Evolutionary conservation across 306 rosid genomes (phyloP).

Genomic region (Ceratonia siliqua): DNA sequence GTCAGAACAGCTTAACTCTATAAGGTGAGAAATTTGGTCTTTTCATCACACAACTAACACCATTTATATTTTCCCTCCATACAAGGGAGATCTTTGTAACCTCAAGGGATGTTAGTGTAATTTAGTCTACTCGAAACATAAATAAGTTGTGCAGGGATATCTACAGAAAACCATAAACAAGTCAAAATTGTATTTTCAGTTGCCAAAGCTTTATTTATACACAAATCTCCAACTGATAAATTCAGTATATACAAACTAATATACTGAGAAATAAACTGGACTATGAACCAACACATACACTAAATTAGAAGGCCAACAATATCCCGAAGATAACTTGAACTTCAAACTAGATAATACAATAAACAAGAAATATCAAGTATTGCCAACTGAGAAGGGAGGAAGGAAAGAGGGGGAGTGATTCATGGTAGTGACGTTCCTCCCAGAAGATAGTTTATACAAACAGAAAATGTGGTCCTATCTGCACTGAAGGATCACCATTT

Average conservation of each 20-base stretch:
- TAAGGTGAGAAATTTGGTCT: background rate
- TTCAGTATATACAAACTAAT: background rate
- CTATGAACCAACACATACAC: background rate
- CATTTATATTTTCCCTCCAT: too few relatives aligned
- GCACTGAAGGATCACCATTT: background rate
- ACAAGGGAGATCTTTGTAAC: too few relatives aligned
- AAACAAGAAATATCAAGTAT: background rate
- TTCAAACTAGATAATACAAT: background rate
- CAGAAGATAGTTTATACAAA: background rate
- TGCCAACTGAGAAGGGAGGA: background rate
- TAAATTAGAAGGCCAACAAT: background rate
- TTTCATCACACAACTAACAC: too few relatives aligned
- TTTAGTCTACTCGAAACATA: too few relatives aligned
- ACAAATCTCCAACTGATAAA: conserved; percentile 19
- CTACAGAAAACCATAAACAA: conserved; percentile 11
- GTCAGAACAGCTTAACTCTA: background rate
- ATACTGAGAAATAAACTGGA: background rate
- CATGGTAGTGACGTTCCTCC: background rate
- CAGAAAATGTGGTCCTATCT: background rate
- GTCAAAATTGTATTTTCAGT: background rate
- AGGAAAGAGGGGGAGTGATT: background rate
- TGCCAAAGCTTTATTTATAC: conserved; percentile 1
- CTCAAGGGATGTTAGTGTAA: too few relatives aligned
- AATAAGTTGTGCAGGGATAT: background rate
- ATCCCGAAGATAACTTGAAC: background rate